Base-by-base conservation (phyloP, 108 stramenopile species). In the Cyclotella sp. region DNA sequence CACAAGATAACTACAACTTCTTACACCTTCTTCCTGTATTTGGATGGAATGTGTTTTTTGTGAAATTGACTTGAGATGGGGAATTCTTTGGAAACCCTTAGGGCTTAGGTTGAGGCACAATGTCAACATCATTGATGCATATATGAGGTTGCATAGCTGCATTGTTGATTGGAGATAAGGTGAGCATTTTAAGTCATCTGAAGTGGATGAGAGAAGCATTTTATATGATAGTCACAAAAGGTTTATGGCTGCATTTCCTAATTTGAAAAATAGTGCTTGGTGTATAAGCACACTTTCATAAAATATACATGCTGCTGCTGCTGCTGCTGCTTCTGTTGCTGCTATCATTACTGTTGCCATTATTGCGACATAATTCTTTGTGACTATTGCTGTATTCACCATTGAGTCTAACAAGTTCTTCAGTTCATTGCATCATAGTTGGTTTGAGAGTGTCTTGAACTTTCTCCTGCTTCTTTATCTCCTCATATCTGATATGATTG, bases 211-310 rank as follows among this genome's bases (percentile, higher is more conserved):
- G 18, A 53, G 52, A 19, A 53, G 18, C n/a, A 53, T 53, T 18
- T 34, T 39, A 16, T 15, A 41, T 34, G 62, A 34, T 40, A 39
- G 41, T 40, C 62, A 63, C 10, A 39, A 39, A 8, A 34, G 34
- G 7, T 63, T 63, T 12, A 63, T 63, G 62, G 62, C 62, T 34
- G 62, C 62, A 0, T 63, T 21, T 42, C 62, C 62, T n/a, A 39
- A 63, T 12, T 4, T 63, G 34, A 39, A 63, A n/a, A n/a, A n/a
- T n/a, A n/a, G n/a, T n/a, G n/a, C n/a, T n/a, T n/a, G n/a, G n/a
- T n/a, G n/a, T n/a, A n/a, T n/a, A n/a, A n/a, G n/a, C n/a, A n/a
- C n/a, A n/a, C n/a, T n/a, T n/a, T n/a, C n/a, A n/a, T n/a, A n/a
- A n/a, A n/a, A n/a, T n/a, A n/a, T 26, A 29, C 11, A 30, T 29